A percentile compares a stretch with the other conserved stretches of the same genome.
phyloP scores from a whole-genome alignment of 2,329 filamentous ascomycete species.

The Huntiella decipiens region DNA sequence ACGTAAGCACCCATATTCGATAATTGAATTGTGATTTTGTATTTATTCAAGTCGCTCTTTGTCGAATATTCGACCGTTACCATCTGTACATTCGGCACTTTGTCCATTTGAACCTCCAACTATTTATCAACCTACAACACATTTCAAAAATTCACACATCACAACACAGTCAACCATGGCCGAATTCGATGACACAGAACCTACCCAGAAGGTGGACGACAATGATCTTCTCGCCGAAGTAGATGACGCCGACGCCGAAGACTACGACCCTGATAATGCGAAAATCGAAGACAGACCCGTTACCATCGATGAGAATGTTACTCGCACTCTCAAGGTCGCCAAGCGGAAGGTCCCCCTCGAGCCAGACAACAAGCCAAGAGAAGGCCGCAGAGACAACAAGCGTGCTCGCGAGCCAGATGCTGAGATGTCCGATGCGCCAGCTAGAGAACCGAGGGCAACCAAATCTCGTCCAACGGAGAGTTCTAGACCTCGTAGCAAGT shows the following conservation, averaged over 20 bases:
- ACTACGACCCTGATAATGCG: constrained; percentile 46
- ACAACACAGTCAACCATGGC: too few species aligned
- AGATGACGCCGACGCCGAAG: constrained; percentile 50
- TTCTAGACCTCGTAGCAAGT: constrained; percentile 21
- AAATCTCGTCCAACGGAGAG: constrained; percentile 28
- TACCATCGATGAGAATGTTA: constrained; percentile 49
- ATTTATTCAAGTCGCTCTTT: too few species aligned
- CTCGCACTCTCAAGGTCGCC: constrained; percentile 42
- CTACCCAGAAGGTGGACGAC: constrained; percentile 20
- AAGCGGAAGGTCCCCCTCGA: constrained; percentile 38
- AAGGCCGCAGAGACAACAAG: constrained; percentile 52
- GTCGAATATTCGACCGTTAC: too few species aligned
- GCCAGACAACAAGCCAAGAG: constrained; percentile 54
- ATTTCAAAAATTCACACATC: too few species aligned
- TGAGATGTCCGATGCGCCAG: constrained; percentile 23
- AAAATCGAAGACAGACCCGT: constrained; percentile 44
- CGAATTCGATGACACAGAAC: too few species aligned
- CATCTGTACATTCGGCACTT: too few species aligned
- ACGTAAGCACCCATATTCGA: too few species aligned
- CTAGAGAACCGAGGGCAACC: constrained; percentile 22
- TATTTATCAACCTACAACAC: too few species aligned
- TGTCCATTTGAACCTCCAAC: too few species aligned
- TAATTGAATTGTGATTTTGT: too few species aligned
- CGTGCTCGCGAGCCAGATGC: constrained; percentile 31
- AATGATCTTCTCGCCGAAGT: constrained; percentile 46